Conservation (phyloP, 495 filamentous ascomycete genomes). For the Neurospora sp. region DNA sequence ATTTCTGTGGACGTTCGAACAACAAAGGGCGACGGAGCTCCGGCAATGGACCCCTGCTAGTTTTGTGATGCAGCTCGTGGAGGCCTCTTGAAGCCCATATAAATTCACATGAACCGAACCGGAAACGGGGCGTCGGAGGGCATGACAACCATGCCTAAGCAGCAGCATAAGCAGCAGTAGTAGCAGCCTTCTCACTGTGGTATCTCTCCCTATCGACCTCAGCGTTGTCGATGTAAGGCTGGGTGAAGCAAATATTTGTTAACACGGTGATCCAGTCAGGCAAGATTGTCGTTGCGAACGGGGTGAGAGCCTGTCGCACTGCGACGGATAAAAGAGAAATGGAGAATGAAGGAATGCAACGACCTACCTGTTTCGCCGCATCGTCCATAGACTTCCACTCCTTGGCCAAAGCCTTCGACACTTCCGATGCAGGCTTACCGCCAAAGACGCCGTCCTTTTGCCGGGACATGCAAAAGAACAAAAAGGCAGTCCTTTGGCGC, state of each 20-base stretch:
- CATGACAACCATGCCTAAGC: not conserved
- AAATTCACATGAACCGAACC: not conserved
- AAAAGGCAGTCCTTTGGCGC: slow-evolving; percentile 26
- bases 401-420: slow-evolving; percentile 17
- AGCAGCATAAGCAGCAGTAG: not conserved
- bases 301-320: not conserved
- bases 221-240: slow-evolving; percentile 20
- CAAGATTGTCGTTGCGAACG: not conserved
- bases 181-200: slow-evolving; percentile 7
- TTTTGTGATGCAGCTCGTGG: not conserved
- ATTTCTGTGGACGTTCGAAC: not conserved
- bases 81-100: not conserved
- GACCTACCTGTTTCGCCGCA: slow-evolving; percentile 39
- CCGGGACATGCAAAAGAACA: slow-evolving; percentile 39
- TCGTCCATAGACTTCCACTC: slow-evolving; percentile 47
- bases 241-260: slow-evolving; percentile 2
- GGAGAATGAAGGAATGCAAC: not conserved
- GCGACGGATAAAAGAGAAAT: not conserved
- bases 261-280: slow-evolving; percentile 3
- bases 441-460: slow-evolving; percentile 37
- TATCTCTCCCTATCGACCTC: slow-evolving; percentile 8
- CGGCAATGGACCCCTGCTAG: not conserved
- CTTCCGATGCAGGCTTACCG: slow-evolving; percentile 20
- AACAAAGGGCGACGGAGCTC: not conserved
- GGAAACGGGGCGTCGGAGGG: not conserved